A percentile compares a stretch with the other conserved stretches of the same genome.
These are phyloP conservation scores for Strigomonas galati DNA, from an alignment of 208 protist genomes.

Conservation along the genomic window DNA sequence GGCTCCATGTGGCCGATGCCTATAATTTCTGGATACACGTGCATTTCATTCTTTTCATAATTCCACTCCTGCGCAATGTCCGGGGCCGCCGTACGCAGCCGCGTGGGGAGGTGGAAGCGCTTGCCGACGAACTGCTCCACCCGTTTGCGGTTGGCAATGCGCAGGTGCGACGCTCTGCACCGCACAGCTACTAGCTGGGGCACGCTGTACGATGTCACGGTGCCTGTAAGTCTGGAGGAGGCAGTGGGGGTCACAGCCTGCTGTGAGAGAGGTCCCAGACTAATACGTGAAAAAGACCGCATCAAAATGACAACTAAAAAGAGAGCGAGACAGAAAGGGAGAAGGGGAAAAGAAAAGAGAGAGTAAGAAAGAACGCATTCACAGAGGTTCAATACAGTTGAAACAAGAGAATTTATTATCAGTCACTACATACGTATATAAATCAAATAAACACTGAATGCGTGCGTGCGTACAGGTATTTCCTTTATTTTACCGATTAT, in stretches of 20 bases:
- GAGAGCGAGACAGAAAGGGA: constrained; percentile 1
- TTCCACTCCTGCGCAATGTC: constrained; percentile 89
- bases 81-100: constrained; percentile 76
- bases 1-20: constrained; percentile 71
- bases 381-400: neutral
- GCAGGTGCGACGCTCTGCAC: constrained; percentile 38
- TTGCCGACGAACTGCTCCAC: constrained; percentile 86
- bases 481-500: neutral
- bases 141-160: constrained; percentile 77
- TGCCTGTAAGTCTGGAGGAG: neutral
- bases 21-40: constrained; percentile 85
- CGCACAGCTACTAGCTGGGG: constrained; percentile 10
- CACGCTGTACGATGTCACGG: neutral
- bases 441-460: neutral
- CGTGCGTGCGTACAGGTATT: neutral
- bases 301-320: neutral
- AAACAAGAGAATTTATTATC: constrained; percentile 7
- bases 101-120: constrained; percentile 80
- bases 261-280: neutral
- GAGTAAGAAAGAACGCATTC: constrained; percentile 5
- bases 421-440: neutral
- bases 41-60: constrained; percentile 73
- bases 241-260: neutral
- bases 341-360: constrained; percentile 11
- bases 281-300: neutral